These are phyloP conservation scores for Yarrowia porcina DNA, from an alignment of 805 yeast species.

Conservation along the genomic window DNA sequence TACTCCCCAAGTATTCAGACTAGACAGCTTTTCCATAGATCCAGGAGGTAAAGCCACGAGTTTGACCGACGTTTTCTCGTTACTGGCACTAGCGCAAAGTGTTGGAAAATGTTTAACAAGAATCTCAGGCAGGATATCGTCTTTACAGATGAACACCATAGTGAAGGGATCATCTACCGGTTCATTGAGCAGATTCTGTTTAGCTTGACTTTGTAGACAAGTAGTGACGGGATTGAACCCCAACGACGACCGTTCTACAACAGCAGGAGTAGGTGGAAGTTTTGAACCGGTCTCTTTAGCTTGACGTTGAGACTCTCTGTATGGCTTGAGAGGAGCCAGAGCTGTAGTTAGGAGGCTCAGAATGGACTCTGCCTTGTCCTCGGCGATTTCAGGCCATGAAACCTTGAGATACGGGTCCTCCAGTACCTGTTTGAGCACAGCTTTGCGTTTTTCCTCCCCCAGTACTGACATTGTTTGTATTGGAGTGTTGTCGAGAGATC, in stretches of 20 bases:
- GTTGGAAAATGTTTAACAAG: conserved; percentile 31
- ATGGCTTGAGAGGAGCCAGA: not conserved
- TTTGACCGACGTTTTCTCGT: not conserved
- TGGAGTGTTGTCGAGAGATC: not conserved
- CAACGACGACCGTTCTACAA: not conserved
- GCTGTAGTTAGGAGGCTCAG: not conserved
- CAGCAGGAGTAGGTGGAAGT: conserved; percentile 11
- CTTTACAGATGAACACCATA: conserved; percentile 30
- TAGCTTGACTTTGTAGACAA: not conserved
- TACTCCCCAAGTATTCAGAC: not conserved
- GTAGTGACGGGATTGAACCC: conserved; percentile 23
- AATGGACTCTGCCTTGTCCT: not conserved
- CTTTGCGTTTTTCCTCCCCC: conserved; percentile 27
- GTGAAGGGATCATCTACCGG: conserved; percentile 7
- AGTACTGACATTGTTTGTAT: conserved; percentile 20
- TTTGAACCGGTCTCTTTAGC: not conserved
- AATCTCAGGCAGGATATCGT: conserved; percentile 31
- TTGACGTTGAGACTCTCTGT: not conserved
- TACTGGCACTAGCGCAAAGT: conserved; percentile 27
- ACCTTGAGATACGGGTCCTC: conserved; percentile 31
- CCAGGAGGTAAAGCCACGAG: conserved; percentile 9
- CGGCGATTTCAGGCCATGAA: conserved; percentile 23
- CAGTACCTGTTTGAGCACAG: conserved; percentile 31
- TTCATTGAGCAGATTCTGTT: not conserved
- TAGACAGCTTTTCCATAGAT: conserved; percentile 4